These are phyloP conservation scores for Fusarium sp. DNA, from an alignment of 2,329 filamentous ascomycete species.

Conservation along the genomic window DNA sequence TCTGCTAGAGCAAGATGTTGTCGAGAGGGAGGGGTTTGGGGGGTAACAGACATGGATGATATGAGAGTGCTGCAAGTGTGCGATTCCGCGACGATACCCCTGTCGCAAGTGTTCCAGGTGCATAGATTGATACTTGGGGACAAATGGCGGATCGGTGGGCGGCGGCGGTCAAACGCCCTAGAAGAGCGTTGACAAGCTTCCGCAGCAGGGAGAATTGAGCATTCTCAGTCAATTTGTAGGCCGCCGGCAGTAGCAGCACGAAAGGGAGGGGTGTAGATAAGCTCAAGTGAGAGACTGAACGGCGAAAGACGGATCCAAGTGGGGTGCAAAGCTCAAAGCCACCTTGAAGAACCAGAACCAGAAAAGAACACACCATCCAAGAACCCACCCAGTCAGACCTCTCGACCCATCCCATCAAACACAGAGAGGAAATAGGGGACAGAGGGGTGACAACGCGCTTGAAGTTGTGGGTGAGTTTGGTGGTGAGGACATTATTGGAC, in stretches of 20 bases:
- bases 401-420: slow-evolving; percentile 29
- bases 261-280: slow-evolving; percentile 18
- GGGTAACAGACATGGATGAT: slow-evolving; percentile 42
- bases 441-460: slow-evolving; percentile 32
- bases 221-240: slow-evolving; percentile 38
- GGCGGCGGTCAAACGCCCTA: slow-evolving; percentile 36
- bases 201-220: slow-evolving; percentile 8
- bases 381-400: slow-evolving; percentile 24
- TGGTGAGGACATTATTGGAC: slow-evolving; percentile 17
- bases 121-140: slow-evolving; percentile 44
- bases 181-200: slow-evolving; percentile 38
- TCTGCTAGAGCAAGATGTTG: slow-evolving; percentile 26
- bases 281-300: slow-evolving; percentile 17
- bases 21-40: slow-evolving; percentile 30
- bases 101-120: slow-evolving; percentile 42
- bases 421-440: slow-evolving; percentile 27
- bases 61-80: slow-evolving; percentile 39
- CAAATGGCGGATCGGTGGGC: slow-evolving; percentile 46
- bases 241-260: slow-evolving; percentile 28
- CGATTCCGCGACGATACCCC: slow-evolving; percentile 41
- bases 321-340: slow-evolving; percentile 33
- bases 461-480: slow-evolving; percentile 22
- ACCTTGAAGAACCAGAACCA: slow-evolving; percentile 36
- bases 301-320: slow-evolving; percentile 29
- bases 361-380: slow-evolving; percentile 36